Conservation (phyloP, 108 stramenopile genomes). For the Cylindrotheca closterium region DNA sequence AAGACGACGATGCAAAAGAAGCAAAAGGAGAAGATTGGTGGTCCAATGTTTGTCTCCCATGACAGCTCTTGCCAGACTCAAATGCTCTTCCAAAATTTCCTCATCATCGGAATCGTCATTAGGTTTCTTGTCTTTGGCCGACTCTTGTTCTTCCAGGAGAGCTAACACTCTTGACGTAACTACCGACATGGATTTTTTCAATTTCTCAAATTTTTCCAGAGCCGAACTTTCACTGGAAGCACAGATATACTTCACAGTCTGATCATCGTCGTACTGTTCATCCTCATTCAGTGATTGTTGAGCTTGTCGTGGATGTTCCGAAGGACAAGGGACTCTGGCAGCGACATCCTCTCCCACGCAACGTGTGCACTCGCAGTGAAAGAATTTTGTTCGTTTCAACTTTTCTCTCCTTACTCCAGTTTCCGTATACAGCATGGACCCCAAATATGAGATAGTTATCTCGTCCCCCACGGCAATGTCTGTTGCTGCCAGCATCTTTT, state of each 20-base stretch:
- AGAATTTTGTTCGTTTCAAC: constrained; percentile 63
- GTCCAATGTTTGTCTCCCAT: constrained; percentile 67
- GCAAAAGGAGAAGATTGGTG: constrained; percentile 46
- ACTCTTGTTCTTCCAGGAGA: constrained; percentile 26
- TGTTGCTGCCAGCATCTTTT: constrained; percentile 55
- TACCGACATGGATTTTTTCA: constrained; percentile 18
- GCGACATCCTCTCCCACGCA: constrained; percentile 62
- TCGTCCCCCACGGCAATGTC: constrained; percentile 61
- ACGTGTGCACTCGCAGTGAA: constrained; percentile 67
- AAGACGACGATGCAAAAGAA: constrained; percentile 35
- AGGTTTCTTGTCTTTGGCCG: constrained; percentile 29
- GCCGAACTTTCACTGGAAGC: background rate
- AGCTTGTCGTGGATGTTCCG: constrained; percentile 56
- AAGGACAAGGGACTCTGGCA: constrained; percentile 62
- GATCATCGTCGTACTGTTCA: constrained; percentile 77
- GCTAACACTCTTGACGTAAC: constrained; percentile 35
- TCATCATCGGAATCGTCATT: constrained; percentile 41
- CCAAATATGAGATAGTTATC: constrained; percentile 79
- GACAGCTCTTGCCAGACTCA: constrained; percentile 42
- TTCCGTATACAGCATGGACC: constrained; percentile 63
- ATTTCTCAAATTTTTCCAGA: constrained; percentile 1
- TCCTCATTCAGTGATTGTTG: constrained; percentile 77
- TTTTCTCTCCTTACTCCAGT: constrained; percentile 41
- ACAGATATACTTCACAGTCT: constrained; percentile 49
- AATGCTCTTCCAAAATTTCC: constrained; percentile 41